Evolutionary conservation across 129 eudicot genomes (phyloP), one percentile per base, ranked within the genome.

Genomic region (Flaveria robusta): DNA sequence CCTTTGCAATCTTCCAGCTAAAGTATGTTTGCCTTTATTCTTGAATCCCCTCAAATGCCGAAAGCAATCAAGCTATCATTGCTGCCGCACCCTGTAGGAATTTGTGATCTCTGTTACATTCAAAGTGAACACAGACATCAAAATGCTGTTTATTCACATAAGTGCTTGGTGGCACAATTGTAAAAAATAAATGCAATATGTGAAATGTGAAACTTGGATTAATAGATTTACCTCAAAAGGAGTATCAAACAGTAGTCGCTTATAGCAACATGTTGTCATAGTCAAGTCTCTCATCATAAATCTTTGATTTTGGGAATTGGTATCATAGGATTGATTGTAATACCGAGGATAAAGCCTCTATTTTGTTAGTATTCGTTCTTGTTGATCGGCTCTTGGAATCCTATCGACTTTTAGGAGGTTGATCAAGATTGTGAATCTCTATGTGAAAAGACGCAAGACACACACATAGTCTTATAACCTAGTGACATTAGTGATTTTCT

Each of bases 41-140:
- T 75, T 74, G 88, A 58, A 83, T 86, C 91, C 0, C 86, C 67
- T 74, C 80, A 69, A 90, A 84, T 16, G 97, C 1, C 9, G 62
- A 18, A 8, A 0, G 26, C 62, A 54, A 19, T 18, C 12, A 54
- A 18, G 56, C 9, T 50, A 50, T 7, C 56, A 15, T 4, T 16
- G 22, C 16, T 50, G 2, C 13, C 47, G 2, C 3, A 9, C 13
- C 47, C 12, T 9, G 12, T 8, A 42, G 46, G 46, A 42, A 42
- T 42, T 42, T 42, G 46, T 42, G 3, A 42, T 42, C 46, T 42
- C 13, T 34, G 46, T 9, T 10, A 42, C 12, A 42, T 1, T 42
- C 13, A 9, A 42, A 42, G 46, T 10, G 12, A 42, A 37, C 13
- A 7, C 45, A 29, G 5, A 41, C 45, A 50, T 15, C 19, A 50